phyloP scores from a whole-genome alignment of 225 moss, liverwort and hornwort genomes.

The Marchantia polymorpha region DNA sequence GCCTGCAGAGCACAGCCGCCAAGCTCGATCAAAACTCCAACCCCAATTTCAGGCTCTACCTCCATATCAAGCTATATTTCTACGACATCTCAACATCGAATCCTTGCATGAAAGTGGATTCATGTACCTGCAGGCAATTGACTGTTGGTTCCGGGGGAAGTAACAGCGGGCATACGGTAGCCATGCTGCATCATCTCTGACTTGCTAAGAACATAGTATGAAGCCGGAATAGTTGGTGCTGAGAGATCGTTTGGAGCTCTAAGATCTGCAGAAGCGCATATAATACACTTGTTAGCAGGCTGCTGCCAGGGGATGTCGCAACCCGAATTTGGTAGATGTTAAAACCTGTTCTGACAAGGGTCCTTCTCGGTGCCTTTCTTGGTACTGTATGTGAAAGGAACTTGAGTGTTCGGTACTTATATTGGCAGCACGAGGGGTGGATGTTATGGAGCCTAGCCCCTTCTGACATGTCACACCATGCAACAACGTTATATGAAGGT shows the following conservation, averaged over 20 bases:
- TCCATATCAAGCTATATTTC: not conserved
- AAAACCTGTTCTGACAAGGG: too few species aligned
- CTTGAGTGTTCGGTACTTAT: too few species aligned
- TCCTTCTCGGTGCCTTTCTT: too few species aligned
- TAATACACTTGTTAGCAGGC: too few species aligned
- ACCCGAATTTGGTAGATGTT: not conserved
- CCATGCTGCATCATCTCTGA: slow-evolving; percentile 75
- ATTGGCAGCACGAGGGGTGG: too few species aligned
- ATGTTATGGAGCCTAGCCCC: too few species aligned
- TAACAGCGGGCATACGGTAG: slow-evolving; percentile 52
- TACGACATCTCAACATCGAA: not conserved
- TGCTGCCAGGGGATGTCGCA: not conserved
- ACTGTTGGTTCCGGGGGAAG: slow-evolving; percentile 28
- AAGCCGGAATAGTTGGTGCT: slow-evolving; percentile 44
- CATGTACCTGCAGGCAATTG: slow-evolving; percentile 38
- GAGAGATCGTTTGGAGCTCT: slow-evolving; percentile 12
- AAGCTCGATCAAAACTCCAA: not conserved
- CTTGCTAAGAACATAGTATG: slow-evolving; percentile 57
- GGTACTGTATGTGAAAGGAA: too few species aligned
- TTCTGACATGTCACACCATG: too few species aligned
- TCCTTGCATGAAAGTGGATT: not conserved
- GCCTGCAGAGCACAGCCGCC: slow-evolving; percentile 29
- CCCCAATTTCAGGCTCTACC: not conserved
- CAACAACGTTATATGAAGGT: too few species aligned
- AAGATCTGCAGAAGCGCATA: slow-evolving; percentile 4